Evolutionary conservation across 2,329 filamentous ascomycete species (phyloP).

Genomic region (Venturia carpophila): DNA sequence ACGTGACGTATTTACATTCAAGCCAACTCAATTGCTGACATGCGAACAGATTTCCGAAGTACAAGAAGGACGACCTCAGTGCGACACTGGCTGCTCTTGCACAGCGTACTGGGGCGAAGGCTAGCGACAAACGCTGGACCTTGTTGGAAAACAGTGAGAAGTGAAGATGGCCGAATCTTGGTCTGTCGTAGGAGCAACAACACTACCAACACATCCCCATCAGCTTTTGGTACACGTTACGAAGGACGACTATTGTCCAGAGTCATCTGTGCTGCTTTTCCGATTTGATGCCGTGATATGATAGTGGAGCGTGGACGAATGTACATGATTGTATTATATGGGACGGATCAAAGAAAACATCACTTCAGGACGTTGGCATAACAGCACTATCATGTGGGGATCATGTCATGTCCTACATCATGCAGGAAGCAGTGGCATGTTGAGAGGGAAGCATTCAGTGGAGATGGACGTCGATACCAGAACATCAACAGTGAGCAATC

Average conservation of each 20-base stretch:
- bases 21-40: slow-evolving; percentile 3
- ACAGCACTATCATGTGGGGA: slow-evolving; percentile 2
- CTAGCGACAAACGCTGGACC: slow-evolving; percentile 58
- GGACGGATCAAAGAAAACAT: neutral
- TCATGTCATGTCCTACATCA: neutral
- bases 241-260: neutral
- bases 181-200: neutral
- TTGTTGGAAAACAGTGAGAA: slow-evolving; percentile 16
- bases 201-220: neutral
- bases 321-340: slow-evolving; percentile 2
- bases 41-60: slow-evolving; percentile 53
- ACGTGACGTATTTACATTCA: slow-evolving; percentile 21
- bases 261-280: neutral
- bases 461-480: neutral
- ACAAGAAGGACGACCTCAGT: slow-evolving; percentile 62
- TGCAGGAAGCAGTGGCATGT: neutral
- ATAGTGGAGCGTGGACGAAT: neutral
- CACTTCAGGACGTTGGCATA: neutral
- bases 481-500: neutral
- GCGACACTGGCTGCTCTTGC: slow-evolving; percentile 61
- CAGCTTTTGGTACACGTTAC: neutral
- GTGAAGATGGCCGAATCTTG: no score
- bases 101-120: slow-evolving; percentile 52
- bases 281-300: neutral
- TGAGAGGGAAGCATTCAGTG: neutral